Base-by-base conservation (phyloP, 768 basidiomycete genomes). In the Mycena polygramma region DNA sequence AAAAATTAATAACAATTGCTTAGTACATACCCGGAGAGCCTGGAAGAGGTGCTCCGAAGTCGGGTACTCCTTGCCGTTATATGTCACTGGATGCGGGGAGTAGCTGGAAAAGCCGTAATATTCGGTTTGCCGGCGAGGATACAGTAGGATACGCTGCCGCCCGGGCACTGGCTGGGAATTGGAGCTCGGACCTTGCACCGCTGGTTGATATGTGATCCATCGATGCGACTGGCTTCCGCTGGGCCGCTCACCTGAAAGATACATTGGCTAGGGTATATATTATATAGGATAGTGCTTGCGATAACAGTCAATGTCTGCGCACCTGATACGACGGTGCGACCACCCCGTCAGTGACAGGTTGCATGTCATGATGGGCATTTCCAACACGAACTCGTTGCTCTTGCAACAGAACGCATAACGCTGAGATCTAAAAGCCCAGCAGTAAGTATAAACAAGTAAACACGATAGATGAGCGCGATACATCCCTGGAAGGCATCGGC, bases 11-110 rank as follows among this genome's bases (percentile, higher is more conserved):
- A n/a, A n/a, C n/a, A n/a, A n/a, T n/a, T n/a, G n/a, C n/a, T n/a
- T n/a, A n/a, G n/a, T n/a, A 30, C 71, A 8, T 45, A 84, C 85
- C 76, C 86, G 88, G 75, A 86, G 75, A 22, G 86, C 81, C 67
- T 88, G 87, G 66, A 85, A 88, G 8, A 89, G 76, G 77, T 89
- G 88, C 66, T 88, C 88, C 60, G 85, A 83, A 4, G 87, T 88
- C 3, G 86, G 84, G 67, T 88, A 88, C 46, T 68, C 70, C 68
- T 82, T 82, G n/a, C 82, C 82, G 30, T 81, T 79, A 73, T 84
- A 83, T 7, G 68, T 66, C 20, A 88, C 78, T 43, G 79, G 74
- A 68, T 86, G 83, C 0, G 83, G 76, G 24, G 86, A 85, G 73
- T 83, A 83, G 19, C 20, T 63, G 13, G n/a, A n/a, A n/a, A 69